Evolutionary conservation across 1,284 basidiomycete genomes (phyloP).

Genomic region (Leccinum griseonigrum): DNA sequence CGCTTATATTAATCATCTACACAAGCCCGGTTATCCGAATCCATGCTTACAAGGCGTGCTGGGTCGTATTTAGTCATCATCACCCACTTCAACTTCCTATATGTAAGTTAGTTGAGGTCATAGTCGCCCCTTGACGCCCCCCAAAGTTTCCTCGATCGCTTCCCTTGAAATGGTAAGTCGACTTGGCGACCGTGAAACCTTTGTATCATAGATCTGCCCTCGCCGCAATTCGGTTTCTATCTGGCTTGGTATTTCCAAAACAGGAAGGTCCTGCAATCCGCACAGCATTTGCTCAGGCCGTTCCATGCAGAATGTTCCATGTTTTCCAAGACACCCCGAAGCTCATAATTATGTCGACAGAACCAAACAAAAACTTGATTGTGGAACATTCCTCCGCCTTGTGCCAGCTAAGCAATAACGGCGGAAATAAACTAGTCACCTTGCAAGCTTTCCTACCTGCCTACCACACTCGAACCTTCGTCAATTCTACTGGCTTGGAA

Average conservation of each 20-base stretch:
- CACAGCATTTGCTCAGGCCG: slow-evolving; percentile 15
- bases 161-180: background rate
- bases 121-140: background rate
- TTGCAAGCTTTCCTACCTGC: slow-evolving; percentile 1
- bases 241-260: slow-evolving; percentile 7
- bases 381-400: slow-evolving; percentile 8
- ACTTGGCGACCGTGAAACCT: slow-evolving; percentile 1
- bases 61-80: slow-evolving; percentile 16
- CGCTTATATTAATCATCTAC: slow-evolving; percentile 9
- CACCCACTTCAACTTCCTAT: background rate
- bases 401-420: slow-evolving; percentile 1
- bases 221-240: background rate
- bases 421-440: slow-evolving; percentile 14
- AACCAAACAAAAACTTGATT: slow-evolving; percentile 20
- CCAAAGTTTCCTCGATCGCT: background rate
- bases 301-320: slow-evolving; percentile 31
- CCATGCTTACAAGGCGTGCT: slow-evolving; percentile 21
- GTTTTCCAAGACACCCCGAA: slow-evolving; percentile 9
- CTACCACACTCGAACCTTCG: slow-evolving; percentile 8
- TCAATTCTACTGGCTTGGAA: background rate
- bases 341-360: slow-evolving; percentile 22
- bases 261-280: slow-evolving; percentile 20
- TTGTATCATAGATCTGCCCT: too few species aligned
- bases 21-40: slow-evolving; percentile 2
- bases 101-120: background rate